Base-by-base conservation (phyloP, 257 asterid species). In the Solanum peruvianum region DNA sequence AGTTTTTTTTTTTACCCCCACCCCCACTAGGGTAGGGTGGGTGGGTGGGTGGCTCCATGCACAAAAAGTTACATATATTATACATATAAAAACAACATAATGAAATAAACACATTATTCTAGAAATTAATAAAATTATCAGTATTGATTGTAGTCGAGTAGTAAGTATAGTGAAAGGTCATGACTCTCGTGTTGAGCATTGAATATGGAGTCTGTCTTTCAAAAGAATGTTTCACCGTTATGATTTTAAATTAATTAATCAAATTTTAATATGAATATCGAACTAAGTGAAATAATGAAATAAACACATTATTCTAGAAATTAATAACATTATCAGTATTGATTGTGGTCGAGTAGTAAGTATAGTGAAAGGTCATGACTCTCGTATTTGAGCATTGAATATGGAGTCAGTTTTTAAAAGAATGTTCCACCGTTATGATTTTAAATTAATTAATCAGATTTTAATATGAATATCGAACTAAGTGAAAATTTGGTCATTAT, bases 1-100 rank as follows among this genome's bases (percentile, higher is more conserved):
- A 81, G 69, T 87, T 84, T 83, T 78, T 89, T 87, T 78, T 89
- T 84, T 64, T n/a, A 66, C 49, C 52, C 64, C 23, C 16, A n/a
- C 2, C 21, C 42, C 5, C 41, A 7, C 35, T 2, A n/a, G 69
- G 69, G 3, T 49, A 29, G 12, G 70, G 31, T 52, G 23, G 10
- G 62, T 62, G 70, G 27, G 69, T 81, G 70, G 21, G 45, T 49
- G 58, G 39, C 88, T 73, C 86, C 86, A 87, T 92, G 93, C 93
- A 89, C 31, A 69, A 73, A 90, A 88, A 82, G 75, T 31, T 21
- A 33, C 18, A 73, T 78, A 15, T 15, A 78, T 78, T 78, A 27
- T 78, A 78, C 42, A 27, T 27, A 45, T n/a, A 71, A 52, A 52
- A 83, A 85, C 13, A 85, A 80, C 49, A 85, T 88, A 85, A 89